Evolutionary conservation across 2,329 filamentous ascomycete species (phyloP), one percentile per base, ranked within the genome.

Genomic region (Didymella exigua): DNA sequence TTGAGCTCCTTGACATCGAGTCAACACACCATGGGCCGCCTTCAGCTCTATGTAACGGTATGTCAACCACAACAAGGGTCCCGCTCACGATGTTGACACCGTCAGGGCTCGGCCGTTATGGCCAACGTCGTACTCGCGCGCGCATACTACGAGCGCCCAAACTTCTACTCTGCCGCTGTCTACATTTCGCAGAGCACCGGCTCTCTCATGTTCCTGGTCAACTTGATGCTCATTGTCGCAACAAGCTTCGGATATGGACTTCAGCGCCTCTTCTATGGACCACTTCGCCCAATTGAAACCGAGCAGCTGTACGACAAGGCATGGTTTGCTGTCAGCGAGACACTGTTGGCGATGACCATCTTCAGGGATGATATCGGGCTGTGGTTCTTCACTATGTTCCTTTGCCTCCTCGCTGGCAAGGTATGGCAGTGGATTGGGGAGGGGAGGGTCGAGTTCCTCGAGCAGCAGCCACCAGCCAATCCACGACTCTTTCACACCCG

Each of bases 351-450:
- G 26, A 98, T 99, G 93, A 97, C 95, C 26, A 96, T 96, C 62
- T 98, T 99, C 76, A 84, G 95, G 38, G 95, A 97, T 60, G 93
- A 98, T 73, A 87, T 99, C 16, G 93, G 95, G 38, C 90, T 89
- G 36, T 96, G 92, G 87, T 96, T 98, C 70, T 81, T 99, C 55
- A 87, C 95, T 68, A 98, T 99, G 93, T 98, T 99, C 75, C 90
- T 96, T 14, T 87, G 89, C 23, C 83, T 99, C 33, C 85, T 99
- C 41, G 93, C 92, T 3, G 93, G 93, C 49, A 98, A 98, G 78
- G 89, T 99, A 42, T 99, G 96, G 93, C 91, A 92, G 50, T 99
- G 96, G 95, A 96, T 99, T 63, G 92, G 91, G 47, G 93, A 97
- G 73, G 93, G 93, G 21, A 85, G 96, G 48, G 91, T 99, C 49